Percentiles rank a stretch among this genome's conserved stretches.
Evolutionary conservation across 495 filamentous ascomycete genomes (phyloP).

Genomic region (Endocarpon pusillum): DNA sequence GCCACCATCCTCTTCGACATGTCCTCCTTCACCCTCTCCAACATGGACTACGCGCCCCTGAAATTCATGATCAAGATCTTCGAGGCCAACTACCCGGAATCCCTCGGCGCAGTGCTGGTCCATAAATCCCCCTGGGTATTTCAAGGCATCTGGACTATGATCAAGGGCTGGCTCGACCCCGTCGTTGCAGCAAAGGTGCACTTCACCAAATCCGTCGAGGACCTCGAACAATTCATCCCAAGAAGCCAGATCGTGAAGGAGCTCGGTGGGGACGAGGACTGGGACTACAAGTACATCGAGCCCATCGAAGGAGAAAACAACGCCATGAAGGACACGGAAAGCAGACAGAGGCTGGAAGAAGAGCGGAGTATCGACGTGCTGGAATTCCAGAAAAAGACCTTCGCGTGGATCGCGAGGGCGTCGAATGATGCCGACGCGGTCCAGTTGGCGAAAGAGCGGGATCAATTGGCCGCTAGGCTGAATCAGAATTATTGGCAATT

Average conservation of each 20-base stretch:
- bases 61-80: slow-evolving; percentile 99
- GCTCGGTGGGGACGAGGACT: slow-evolving; percentile 68
- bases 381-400: slow-evolving; percentile 46
- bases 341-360: slow-evolving; percentile 39
- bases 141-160: slow-evolving; percentile 69
- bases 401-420: slow-evolving; percentile 38
- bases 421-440: slow-evolving; percentile 11
- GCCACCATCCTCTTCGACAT: slow-evolving; percentile 92
- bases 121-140: slow-evolving; percentile 97
- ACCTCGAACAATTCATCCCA: slow-evolving; percentile 63
- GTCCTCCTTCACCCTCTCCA: slow-evolving; percentile 78
- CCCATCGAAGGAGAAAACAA: slow-evolving; percentile 55
- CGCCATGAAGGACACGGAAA: slow-evolving; percentile 41
- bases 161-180: slow-evolving; percentile 91
- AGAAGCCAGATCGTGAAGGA: slow-evolving; percentile 56
- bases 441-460: slow-evolving; percentile 28
- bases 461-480: slow-evolving; percentile 39
- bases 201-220: slow-evolving; percentile 71
- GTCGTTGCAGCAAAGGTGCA: slow-evolving; percentile 90
- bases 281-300: slow-evolving; percentile 65
- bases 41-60: slow-evolving; percentile 95
- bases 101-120: slow-evolving; percentile 77
- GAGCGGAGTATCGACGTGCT: slow-evolving; percentile 38
- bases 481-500: slow-evolving; percentile 67
- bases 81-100: slow-evolving; percentile 96